Percentiles rank a stretch among this genome's conserved stretches.
These are phyloP conservation scores for Pseudonitzschia multistriata DNA, from an alignment of 108 stramenopile genomes.

Conservation along the genomic window DNA sequence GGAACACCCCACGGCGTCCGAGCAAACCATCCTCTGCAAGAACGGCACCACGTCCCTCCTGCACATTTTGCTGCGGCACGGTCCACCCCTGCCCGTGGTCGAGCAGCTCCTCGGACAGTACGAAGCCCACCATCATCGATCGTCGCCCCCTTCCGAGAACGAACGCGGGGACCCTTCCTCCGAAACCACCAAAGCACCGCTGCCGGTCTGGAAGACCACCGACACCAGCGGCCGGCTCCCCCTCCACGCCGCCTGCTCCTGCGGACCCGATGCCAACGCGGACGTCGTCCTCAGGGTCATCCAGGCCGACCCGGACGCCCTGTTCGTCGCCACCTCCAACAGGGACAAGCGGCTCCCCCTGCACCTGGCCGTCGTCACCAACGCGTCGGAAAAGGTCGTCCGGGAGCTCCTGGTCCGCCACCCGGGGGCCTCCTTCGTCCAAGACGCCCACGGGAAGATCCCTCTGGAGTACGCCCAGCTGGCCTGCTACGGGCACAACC, in stretches of 20 bases:
- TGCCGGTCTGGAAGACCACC: not conserved
- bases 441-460: slow-evolving; percentile 21
- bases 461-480: slow-evolving; percentile 25
- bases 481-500: slow-evolving; percentile 1
- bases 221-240: slow-evolving; percentile 32
- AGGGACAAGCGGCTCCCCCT: slow-evolving; percentile 21
- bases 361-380: slow-evolving; percentile 22
- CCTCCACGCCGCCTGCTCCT: slow-evolving; percentile 31
- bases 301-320: slow-evolving; percentile 20
- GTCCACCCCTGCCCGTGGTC: slow-evolving; percentile 24
- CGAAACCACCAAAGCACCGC: not conserved
- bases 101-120: slow-evolving; percentile 13
- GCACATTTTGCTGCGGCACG: slow-evolving; percentile 19
- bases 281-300: slow-evolving; percentile 26
- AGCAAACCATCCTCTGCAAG: not conserved
- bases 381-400: slow-evolving; percentile 23
- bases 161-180: slow-evolving; percentile 8
- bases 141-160: not conserved
- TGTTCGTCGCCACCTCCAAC: slow-evolving; percentile 1
- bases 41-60: slow-evolving; percentile 9
- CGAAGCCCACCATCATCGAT: not conserved
- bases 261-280: slow-evolving; percentile 2
- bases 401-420: slow-evolving; percentile 19
- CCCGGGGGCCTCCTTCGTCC: slow-evolving; percentile 28
- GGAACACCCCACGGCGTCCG: slow-evolving; percentile 11